phyloP scores from a whole-genome alignment of 805 yeast genomes.

The Candida berthetii region DNA sequence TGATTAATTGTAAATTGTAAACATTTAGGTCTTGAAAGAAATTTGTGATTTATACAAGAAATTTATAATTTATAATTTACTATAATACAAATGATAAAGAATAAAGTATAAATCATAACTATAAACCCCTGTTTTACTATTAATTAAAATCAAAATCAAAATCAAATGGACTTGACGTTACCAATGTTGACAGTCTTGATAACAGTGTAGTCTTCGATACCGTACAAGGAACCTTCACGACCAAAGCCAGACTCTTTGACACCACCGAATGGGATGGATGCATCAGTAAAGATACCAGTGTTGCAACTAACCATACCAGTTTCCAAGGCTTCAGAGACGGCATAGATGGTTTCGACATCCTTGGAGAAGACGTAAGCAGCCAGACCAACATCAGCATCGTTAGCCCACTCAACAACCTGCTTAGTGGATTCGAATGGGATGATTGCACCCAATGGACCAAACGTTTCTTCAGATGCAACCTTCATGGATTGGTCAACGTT shows the following conservation, averaged over 20 bases:
- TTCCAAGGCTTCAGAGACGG: slow-evolving; percentile 51
- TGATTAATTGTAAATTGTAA: no score
- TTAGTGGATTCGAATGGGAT: slow-evolving; percentile 46
- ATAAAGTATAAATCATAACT: no score
- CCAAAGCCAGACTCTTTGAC: slow-evolving; percentile 65
- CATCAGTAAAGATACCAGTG: slow-evolving; percentile 51
- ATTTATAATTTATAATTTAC: no score
- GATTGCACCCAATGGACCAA: slow-evolving; percentile 60
- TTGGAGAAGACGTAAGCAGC: slow-evolving; percentile 56
- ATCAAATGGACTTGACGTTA: slow-evolving; percentile 14
- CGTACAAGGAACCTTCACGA: slow-evolving; percentile 60
- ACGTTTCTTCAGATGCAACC: slow-evolving; percentile 53
- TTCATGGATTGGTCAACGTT: slow-evolving; percentile 45
- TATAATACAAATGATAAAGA: no score
- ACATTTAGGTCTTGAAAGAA: not conserved
- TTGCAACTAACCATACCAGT: slow-evolving; percentile 63
- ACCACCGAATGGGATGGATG: slow-evolving; percentile 57
- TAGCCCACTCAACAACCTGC: slow-evolving; percentile 47
- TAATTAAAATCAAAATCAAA: no score
- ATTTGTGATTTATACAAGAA: no score
- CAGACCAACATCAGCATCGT: slow-evolving; percentile 49
- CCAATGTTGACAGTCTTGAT: slow-evolving; percentile 48
- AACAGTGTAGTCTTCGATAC: slow-evolving; percentile 54
- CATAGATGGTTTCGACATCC: slow-evolving; percentile 41
- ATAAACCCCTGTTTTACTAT: no score